phyloP scores from a whole-genome alignment of 2,329 filamentous ascomycete species.

The Exophiala lecanii-corni region DNA sequence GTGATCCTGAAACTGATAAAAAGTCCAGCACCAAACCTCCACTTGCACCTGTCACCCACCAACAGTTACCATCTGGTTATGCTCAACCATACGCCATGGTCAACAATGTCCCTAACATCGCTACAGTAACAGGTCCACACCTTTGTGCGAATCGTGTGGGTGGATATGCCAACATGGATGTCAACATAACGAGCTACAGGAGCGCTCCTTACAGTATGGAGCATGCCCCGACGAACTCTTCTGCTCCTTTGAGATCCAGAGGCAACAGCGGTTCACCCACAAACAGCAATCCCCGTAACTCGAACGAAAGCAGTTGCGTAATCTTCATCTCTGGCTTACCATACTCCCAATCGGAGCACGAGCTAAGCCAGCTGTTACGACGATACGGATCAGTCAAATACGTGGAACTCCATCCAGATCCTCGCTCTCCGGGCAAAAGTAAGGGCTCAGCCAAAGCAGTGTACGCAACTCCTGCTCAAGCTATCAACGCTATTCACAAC shows the following conservation, averaged over 20 bases:
- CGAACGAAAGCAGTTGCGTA: conserved; percentile 17
- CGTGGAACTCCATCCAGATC: conserved; percentile 21
- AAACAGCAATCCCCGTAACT: conserved; percentile 1
- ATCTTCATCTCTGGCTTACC: conserved; percentile 22
- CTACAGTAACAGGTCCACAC: neutral
- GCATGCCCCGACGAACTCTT: neutral
- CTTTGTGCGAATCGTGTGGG: neutral
- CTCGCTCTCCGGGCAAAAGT: conserved; percentile 14
- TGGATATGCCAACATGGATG: neutral
- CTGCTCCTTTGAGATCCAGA: neutral
- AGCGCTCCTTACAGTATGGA: conserved; percentile 3
- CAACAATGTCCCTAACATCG: neutral
- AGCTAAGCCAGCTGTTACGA: conserved; percentile 18
- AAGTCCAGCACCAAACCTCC: neutral
- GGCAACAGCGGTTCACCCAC: neutral
- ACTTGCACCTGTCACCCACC: neutral
- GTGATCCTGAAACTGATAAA: too few relatives aligned
- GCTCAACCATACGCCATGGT: neutral
- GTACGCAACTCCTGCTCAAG: conserved; percentile 15
- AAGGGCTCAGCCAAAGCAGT: conserved; percentile 21
- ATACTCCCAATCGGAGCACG: conserved; percentile 14
- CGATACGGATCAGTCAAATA: conserved; percentile 17
- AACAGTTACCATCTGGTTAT: neutral
- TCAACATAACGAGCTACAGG: neutral
- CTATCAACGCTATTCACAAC: conserved; percentile 13